Percentiles rank a stretch among this genome's conserved stretches.
Conservation (phyloP, 345 rosid genomes). For the Rubroshorea leprosula region DNA sequence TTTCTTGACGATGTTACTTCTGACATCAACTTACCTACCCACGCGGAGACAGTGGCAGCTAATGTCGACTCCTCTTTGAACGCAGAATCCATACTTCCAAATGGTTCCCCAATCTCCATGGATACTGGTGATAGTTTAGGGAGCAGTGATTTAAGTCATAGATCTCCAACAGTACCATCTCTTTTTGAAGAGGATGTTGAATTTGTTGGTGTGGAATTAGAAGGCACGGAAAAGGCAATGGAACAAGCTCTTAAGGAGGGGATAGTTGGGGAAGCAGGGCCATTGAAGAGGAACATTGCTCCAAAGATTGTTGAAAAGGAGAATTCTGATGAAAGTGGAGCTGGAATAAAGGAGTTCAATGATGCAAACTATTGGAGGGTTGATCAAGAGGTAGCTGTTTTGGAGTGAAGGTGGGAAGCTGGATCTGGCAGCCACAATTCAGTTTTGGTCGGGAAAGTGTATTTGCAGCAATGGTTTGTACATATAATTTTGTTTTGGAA, state of each 20-base stretch:
- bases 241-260: constrained; percentile 90
- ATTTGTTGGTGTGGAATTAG: constrained; percentile 82
- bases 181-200: constrained; percentile 97
- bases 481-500: constrained; percentile 38
- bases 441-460: constrained; percentile 20
- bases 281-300: constrained; percentile 52
- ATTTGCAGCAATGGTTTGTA: constrained; percentile 26
- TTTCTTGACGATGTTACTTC: constrained; percentile 45
- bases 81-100: constrained; percentile 42
- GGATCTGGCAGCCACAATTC: constrained; percentile 14
- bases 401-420: constrained; percentile 43
- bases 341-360: constrained; percentile 73
- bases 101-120: constrained; percentile 43
- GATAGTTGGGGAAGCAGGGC: constrained; percentile 93
- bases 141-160: constrained; percentile 30
- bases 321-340: constrained; percentile 41
- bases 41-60: constrained; percentile 26
- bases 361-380: constrained; percentile 94
- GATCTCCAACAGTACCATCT: constrained; percentile 47
- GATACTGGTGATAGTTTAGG: constrained; percentile 34
- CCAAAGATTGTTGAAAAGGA: constrained; percentile 52
- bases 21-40: constrained; percentile 29
- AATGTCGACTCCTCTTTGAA: constrained; percentile 30
- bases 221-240: constrained; percentile 94
- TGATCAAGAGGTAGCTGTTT: constrained; percentile 79